Evolutionary conservation across 2,329 filamentous ascomycete genomes (phyloP), one percentile per base, ranked within the genome.

Genomic region (Pleoardoris graminearum): DNA sequence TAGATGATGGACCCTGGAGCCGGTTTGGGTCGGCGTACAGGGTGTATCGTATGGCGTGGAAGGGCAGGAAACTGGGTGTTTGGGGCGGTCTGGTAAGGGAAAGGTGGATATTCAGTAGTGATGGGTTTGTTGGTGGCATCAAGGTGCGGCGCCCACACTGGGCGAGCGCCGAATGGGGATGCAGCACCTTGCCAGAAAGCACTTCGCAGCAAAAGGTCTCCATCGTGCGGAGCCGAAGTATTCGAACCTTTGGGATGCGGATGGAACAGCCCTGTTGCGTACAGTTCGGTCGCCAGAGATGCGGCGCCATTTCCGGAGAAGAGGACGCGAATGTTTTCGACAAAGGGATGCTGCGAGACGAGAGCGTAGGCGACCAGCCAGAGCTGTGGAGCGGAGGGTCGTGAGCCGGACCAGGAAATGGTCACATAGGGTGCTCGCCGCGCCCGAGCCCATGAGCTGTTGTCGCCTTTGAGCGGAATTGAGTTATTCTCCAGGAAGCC

Each of bases 21-120:
- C 4, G 89, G 89, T 76, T 93, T 92, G 29, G 84, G 80, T 1
- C 85, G 84, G 7, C 89, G 85, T 7, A 87, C 79, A 3, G 89
- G 89, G 72, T 92, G 89, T 72, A 83, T 85, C 10, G 83, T 78
- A 68, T 88, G 83, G 10, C 82, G 74, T 4, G 75, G 76, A 50
- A 79, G 68, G 4, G 75, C 68, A 11, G 76, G 76, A 48, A 77
- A 78, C 41, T 74, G 72, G 30, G 77, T 82, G 3, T 78, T 80
- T 54, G 80, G 73, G 22, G 77, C 74, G 57, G 73, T 74, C 46
- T 74, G 70, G 44, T 74, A 71, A 4, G 78, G 75, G 53, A 77
- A 72, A 2, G 70, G 46, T 2, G 77, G 77, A 29, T 76, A 79
- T 2, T 68, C 58, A 12, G 60, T 54, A 2, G 49, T 78, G 51